Evolutionary conservation across 768 basidiomycete genomes (phyloP).

Genomic region (Sistotremastrum suecicum): DNA sequence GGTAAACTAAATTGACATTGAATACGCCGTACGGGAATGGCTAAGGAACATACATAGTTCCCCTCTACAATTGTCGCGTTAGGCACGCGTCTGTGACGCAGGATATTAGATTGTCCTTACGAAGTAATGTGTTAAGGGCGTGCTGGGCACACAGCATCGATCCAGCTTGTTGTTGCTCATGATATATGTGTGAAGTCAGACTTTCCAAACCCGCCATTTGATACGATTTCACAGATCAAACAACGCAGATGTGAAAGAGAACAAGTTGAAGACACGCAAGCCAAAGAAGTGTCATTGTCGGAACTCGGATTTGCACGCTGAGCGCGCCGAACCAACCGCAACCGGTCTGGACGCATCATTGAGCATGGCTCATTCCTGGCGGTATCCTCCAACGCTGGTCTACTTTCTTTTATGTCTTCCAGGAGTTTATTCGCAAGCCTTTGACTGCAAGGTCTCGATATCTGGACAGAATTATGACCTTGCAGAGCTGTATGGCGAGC

Average conservation of each 20-base stretch:
- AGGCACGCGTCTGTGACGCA: not conserved
- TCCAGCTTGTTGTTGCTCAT: conserved; percentile 62
- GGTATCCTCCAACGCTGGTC: too few relatives aligned
- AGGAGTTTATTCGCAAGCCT: conserved; percentile 26
- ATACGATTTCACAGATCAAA: too few relatives aligned
- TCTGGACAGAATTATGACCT: conserved; percentile 45
- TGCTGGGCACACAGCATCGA: conserved; percentile 84
- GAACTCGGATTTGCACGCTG: too few relatives aligned
- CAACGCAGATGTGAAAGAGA: too few relatives aligned
- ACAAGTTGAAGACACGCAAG: too few relatives aligned
- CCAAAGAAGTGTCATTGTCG: too few relatives aligned
- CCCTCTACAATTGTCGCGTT: conserved; percentile 21
- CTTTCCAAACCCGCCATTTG: conserved; percentile 45
- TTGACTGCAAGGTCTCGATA: conserved; percentile 37
- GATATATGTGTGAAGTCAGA: conserved; percentile 49
- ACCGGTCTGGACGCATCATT: too few relatives aligned
- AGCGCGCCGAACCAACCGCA: too few relatives aligned
- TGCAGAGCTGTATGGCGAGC: conserved; percentile 35
- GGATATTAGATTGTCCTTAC: conserved; percentile 28
- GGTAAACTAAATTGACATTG: conserved; percentile 38
- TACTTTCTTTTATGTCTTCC: not conserved
- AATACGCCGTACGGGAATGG: conserved; percentile 6
- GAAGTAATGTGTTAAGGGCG: conserved; percentile 67
- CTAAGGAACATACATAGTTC: conserved; percentile 28
- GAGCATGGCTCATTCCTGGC: too few relatives aligned